phyloP scores from a whole-genome alignment of 2,329 filamentous ascomycete species.

The Neofusicoccum ribis region DNA sequence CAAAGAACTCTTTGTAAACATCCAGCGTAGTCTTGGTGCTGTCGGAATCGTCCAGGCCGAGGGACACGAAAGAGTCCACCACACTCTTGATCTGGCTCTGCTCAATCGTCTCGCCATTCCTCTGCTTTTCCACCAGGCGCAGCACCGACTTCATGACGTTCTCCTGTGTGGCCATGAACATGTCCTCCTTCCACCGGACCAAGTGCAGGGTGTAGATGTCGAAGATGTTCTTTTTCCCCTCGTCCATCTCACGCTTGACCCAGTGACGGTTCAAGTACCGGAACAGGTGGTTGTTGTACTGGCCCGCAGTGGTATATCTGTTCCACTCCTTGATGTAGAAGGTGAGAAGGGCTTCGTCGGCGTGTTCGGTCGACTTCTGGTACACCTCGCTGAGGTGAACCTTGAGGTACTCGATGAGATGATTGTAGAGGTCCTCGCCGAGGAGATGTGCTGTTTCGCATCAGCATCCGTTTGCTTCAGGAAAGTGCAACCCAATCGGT shows the following conservation, averaged over 20 bases:
- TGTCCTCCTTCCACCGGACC: constrained; percentile 90
- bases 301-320: constrained; percentile 90
- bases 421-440: constrained; percentile 92
- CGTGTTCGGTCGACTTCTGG: constrained; percentile 72
- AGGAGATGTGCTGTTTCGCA: constrained; percentile 73
- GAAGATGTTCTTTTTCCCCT: constrained; percentile 97
- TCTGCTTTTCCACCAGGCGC: constrained; percentile 93
- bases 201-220: constrained; percentile 97
- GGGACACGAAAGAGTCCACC: constrained; percentile 90
- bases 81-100: constrained; percentile 96
- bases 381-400: constrained; percentile 72
- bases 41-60: constrained; percentile 91
- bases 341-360: constrained; percentile 82
- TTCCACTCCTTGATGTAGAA: constrained; percentile 98
- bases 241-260: constrained; percentile 98
- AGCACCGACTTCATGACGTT: constrained; percentile 96
- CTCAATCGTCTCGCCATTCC: constrained; percentile 96
- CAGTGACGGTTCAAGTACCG: constrained; percentile 95
- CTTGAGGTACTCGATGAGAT: constrained; percentile 82
- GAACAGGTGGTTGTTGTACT: constrained; percentile 97
- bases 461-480: background rate
- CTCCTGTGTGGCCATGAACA: constrained; percentile 79
- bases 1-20: constrained; percentile 90
- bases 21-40: constrained; percentile 92
- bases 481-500: background rate